Conservation (phyloP, 805 yeast species). For the Nakazawaea sp. region DNA sequence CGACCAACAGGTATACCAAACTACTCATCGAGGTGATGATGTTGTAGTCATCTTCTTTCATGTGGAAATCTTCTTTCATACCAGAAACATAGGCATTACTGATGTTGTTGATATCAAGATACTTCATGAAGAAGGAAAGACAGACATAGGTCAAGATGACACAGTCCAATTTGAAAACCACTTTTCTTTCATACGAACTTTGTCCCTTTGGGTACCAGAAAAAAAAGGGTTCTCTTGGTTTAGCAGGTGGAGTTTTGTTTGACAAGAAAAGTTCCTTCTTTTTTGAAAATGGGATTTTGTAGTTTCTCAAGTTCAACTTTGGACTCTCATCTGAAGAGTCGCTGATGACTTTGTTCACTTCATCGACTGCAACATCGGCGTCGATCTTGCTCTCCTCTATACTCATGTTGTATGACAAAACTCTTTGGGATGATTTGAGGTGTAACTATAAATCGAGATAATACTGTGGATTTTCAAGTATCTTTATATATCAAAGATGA, state of each 20-base stretch:
- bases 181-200: conserved; percentile 3
- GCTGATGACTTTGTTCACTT: no score
- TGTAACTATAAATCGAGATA: no score
- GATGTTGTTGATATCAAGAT: conserved; percentile 50
- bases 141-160: conserved; percentile 32
- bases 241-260: not conserved
- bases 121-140: conserved; percentile 41
- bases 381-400: no score
- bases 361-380: no score
- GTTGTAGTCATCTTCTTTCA: conserved; percentile 22
- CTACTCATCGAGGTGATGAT: conserved; percentile 18
- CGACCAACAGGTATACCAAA: conserved; percentile 15
- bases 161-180: conserved; percentile 10
- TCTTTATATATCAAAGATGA: no score
- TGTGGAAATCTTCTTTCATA: conserved; percentile 41
- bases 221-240: not conserved
- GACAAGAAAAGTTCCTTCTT: conserved; percentile 4
- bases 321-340: no score
- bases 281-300: conserved; percentile 1
- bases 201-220: conserved; percentile 8
- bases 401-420: no score
- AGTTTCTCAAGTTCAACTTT: no score
- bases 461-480: no score
- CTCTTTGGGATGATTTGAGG: no score
- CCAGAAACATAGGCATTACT: conserved; percentile 62